phyloP scores from a whole-genome alignment of 2,329 filamentous ascomycete genomes.

The Paramyrothecium roridum region DNA sequence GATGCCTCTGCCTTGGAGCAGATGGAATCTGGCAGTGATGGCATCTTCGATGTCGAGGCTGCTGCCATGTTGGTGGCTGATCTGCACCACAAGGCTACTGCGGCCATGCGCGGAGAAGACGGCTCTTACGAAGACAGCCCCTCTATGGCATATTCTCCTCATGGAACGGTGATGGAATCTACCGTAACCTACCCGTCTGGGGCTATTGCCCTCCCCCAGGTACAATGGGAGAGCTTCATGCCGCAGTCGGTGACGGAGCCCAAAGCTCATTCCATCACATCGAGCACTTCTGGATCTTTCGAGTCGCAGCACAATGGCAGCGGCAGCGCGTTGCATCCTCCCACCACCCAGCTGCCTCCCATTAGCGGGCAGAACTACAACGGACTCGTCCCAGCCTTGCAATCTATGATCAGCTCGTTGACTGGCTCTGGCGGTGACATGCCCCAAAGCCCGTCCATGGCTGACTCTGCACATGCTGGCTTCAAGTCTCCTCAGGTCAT shows the following conservation, averaged over 20 bases:
- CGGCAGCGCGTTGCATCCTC: slow-evolving; percentile 53
- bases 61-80: slow-evolving; percentile 98
- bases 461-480: slow-evolving; percentile 61
- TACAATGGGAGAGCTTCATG: slow-evolving; percentile 90
- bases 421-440: slow-evolving; percentile 67
- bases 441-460: slow-evolving; percentile 71
- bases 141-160: slow-evolving; percentile 70
- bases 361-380: slow-evolving; percentile 63
- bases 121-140: slow-evolving; percentile 54
- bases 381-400: slow-evolving; percentile 61
- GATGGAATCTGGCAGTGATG: slow-evolving; percentile 86
- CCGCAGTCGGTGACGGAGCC: slow-evolving; percentile 65
- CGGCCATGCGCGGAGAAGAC: slow-evolving; percentile 58
- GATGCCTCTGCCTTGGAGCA: slow-evolving; percentile 87
- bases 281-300: slow-evolving; percentile 62
- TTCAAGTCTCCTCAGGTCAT: slow-evolving; percentile 75
- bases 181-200: slow-evolving; percentile 74
- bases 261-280: slow-evolving; percentile 72
- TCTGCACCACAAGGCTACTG: slow-evolving; percentile 90
- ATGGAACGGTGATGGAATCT: slow-evolving; percentile 71
- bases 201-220: slow-evolving; percentile 77
- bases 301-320: slow-evolving; percentile 64
- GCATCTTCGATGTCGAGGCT: slow-evolving; percentile 92
- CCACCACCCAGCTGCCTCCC: slow-evolving; percentile 62
- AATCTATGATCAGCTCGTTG: slow-evolving; percentile 70